Percentiles rank a stretch among this genome's conserved stretches.
phyloP scores from a whole-genome alignment of 768 basidiomycete species.

The Suillus variegatus region DNA sequence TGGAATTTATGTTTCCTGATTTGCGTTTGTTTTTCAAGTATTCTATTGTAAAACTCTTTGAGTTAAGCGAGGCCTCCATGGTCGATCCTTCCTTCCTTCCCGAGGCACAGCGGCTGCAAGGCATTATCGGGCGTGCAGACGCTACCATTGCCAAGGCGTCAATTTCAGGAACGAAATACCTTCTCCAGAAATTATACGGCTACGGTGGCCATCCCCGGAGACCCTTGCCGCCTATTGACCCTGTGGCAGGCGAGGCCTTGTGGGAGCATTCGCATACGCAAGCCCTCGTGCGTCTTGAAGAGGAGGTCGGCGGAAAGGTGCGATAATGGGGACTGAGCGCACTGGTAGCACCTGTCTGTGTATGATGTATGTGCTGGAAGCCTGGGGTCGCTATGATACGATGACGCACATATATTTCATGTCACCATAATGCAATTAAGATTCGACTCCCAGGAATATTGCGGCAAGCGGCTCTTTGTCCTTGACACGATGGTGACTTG shows the following conservation, averaged over 20 bases:
- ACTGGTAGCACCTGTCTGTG: neutral
- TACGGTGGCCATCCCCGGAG: slow-evolving; percentile 81
- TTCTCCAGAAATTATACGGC: slow-evolving; percentile 72
- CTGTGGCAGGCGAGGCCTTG: slow-evolving; percentile 55
- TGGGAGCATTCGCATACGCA: slow-evolving; percentile 75
- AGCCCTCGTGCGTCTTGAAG: slow-evolving; percentile 67
- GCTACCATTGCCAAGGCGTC: slow-evolving; percentile 74
- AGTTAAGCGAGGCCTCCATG: slow-evolving; percentile 58
- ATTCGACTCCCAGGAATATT: neutral
- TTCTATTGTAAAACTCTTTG: slow-evolving; percentile 59
- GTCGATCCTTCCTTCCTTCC: slow-evolving; percentile 57
- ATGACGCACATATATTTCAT: neutral
- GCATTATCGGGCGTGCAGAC: slow-evolving; percentile 79
- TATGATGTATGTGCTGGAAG: neutral
- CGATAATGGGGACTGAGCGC: neutral
- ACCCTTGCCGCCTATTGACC: slow-evolving; percentile 70
- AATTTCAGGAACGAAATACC: slow-evolving; percentile 82
- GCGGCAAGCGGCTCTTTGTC: neutral
- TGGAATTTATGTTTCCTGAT: slow-evolving; percentile 4
- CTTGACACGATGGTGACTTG: neutral
- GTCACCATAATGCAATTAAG: neutral
- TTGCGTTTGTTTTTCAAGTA: slow-evolving; percentile 39
- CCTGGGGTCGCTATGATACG: neutral
- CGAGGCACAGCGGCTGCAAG: slow-evolving; percentile 77
- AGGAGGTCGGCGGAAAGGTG: slow-evolving; percentile 49